Evolutionary conservation across 805 yeast genomes (phyloP).

Genomic region (Zygoascus ofunaensis): DNA sequence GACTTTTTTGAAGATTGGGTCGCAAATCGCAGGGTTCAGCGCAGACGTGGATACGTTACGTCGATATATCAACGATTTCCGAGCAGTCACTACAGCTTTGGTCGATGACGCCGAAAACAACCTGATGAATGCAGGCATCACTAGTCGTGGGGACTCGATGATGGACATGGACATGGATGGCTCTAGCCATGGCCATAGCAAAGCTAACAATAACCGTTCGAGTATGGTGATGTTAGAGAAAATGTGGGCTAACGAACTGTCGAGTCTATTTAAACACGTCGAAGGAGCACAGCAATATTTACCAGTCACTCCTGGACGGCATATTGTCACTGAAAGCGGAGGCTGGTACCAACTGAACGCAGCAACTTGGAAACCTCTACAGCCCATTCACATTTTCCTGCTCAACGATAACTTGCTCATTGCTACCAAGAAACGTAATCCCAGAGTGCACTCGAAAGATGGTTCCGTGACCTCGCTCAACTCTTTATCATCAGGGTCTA

Average conservation of each 20-base stretch:
- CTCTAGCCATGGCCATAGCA: not conserved
- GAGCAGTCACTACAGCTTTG: constrained; percentile 51
- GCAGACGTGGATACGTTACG: constrained; percentile 56
- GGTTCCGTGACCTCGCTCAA: constrained; percentile 13
- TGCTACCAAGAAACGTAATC: constrained; percentile 50
- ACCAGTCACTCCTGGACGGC: constrained; percentile 70
- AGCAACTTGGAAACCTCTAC: constrained; percentile 73
- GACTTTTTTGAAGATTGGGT: constrained; percentile 28
- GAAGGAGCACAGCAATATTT: constrained; percentile 84
- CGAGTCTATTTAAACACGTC: constrained; percentile 64
- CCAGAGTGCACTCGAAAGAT: constrained; percentile 20
- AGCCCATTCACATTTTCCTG: constrained; percentile 65
- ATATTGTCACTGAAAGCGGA: constrained; percentile 66
- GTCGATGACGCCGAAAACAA: constrained; percentile 45
- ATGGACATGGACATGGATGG: not conserved
- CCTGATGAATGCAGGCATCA: constrained; percentile 9
- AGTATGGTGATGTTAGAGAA: constrained; percentile 65
- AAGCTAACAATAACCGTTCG: constrained; percentile 42
- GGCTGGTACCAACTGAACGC: constrained; percentile 82
- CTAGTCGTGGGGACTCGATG: constrained; percentile 5
- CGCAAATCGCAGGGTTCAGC: constrained; percentile 55
- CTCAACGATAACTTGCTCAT: constrained; percentile 69
- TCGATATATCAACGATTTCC: constrained; percentile 48
- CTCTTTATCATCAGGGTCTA: not conserved
- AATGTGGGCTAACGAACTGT: constrained; percentile 71